Evolutionary conservation across 345 rosid species (phyloP), one percentile per base, ranked within the genome.

Genomic region (Euphorbia pulcherrima): DNA sequence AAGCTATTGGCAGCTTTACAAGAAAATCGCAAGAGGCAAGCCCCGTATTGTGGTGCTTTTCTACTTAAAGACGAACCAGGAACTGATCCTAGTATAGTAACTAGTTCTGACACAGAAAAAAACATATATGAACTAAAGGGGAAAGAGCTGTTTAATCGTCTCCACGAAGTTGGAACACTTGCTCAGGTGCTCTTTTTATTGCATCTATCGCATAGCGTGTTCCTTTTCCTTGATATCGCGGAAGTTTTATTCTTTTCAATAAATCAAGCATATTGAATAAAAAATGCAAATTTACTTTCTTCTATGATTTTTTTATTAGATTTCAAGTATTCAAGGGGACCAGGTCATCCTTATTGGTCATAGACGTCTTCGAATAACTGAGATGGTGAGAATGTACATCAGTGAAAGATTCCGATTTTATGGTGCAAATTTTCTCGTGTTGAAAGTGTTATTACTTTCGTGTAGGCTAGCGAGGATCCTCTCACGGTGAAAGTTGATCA

Each of bases 21-120:
- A 68, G 99, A 94, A 79, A 84, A 79, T 78, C 81, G 87, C 60
- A 94, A 88, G 72, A 77, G 99, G 72, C 97, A 91, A 79, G 97
- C 99, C 65, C 99, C 99, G 8, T 94, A 94, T 82, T 92, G 93
- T 21, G 97, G 99, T 59, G 96, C 99, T 27, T 92, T 94, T 83
- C 97, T 94, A 81, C 74, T 94, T 44, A 92, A 94, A 84, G 97
- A 94, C 80, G 96, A 87, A 65, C 79, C 87, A 8, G 90, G 81
- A 57, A 68, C 83, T 72, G 97, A 92, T 82, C 75, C 96, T 69
- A 81, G 77, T 64, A 54, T 74, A 60, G 83, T 83, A 75, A 75
- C 92, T 54, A 80, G 80, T 67, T 69, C 89, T 57, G 97, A 92
- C 57, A 41, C 84, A 33, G 97, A 91, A 52, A 94, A 91, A 84